Evolutionary conservation across 179 eudicot species (phyloP), one percentile per base, ranked within the genome.

Genomic region (Corrigiola litoralis): DNA sequence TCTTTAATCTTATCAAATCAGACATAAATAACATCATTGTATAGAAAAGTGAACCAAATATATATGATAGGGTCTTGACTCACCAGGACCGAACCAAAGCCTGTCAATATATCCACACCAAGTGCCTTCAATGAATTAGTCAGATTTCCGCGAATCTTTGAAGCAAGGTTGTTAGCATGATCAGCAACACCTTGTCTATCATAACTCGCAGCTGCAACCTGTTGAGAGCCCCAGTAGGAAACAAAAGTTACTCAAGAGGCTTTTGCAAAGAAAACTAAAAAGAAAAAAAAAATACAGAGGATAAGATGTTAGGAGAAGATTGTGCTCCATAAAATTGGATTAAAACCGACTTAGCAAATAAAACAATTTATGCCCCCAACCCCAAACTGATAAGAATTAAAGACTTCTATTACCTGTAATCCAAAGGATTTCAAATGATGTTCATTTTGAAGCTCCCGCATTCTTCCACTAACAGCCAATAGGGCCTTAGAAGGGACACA

Each of bases 401-500:
- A 23, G 18, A 58, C 24, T 18, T 7, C 33, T 21, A 48, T 41
- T 72, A 95, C 99, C 95, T 95, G 99, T 71, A 95, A 58, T 71
- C 99, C 99, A 70, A 95, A 92, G 51, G 97, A 74, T 75, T 88
- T 95, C 92, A 95, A 81, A 62, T 95, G 99, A 25, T 88, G 97
- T 61, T 95, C 96, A 60, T 92, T 85, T 71, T 92, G 99, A 79
- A 95, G 96, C 72, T 92, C 99, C 6, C 97, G 83, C 99, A 95
- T 92, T 58, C 97, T 84, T 16, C 99, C 99, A 78, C 99, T 95
- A 46, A 88, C 96, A 56, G 99, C 99, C 66, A 95, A 83, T 68
- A 95, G 92, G 13, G 99, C 99, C 76, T 95, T 95, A 29, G 99
- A 95, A 73, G 99, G 99, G 65, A 95, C 99, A 85, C 99, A 95